These are phyloP conservation scores for Salpingoeca rosetta DNA, from an alignment of 78 protist species.

Conservation along the genomic window DNA sequence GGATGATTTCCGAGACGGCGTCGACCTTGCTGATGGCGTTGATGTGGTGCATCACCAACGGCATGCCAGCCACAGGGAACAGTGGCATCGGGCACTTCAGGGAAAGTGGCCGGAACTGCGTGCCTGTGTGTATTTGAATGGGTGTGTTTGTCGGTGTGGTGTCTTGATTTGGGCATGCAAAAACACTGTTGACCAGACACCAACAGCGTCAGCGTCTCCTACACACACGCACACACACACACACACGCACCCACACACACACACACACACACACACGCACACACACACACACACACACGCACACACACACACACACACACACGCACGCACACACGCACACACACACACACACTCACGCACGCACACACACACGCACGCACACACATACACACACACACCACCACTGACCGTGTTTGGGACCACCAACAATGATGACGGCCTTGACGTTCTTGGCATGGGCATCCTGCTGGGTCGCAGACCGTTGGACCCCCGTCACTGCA, in stretches of 20 bases:
- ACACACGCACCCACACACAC: neutral
- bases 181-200: neutral
- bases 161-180: too few relatives aligned
- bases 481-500: too few relatives aligned
- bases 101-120: constrained; percentile 34
- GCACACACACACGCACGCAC: neutral
- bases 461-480: too few relatives aligned
- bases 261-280: neutral
- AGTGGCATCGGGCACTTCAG: constrained; percentile 24
- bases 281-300: neutral
- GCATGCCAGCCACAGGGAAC: constrained; percentile 33
- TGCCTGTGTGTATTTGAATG: neutral
- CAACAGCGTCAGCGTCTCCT: neutral
- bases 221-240: neutral
- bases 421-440: neutral
- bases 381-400: neutral
- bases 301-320: neutral
- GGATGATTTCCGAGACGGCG: constrained; percentile 3
- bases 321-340: neutral
- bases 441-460: neutral
- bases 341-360: neutral
- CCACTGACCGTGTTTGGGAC: neutral
- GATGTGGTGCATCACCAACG: constrained; percentile 34
- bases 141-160: too few relatives aligned
- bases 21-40: constrained; percentile 2